Base-by-base conservation (phyloP, 1,284 basidiomycete species). In the Ceratobasidium sp. region DNA sequence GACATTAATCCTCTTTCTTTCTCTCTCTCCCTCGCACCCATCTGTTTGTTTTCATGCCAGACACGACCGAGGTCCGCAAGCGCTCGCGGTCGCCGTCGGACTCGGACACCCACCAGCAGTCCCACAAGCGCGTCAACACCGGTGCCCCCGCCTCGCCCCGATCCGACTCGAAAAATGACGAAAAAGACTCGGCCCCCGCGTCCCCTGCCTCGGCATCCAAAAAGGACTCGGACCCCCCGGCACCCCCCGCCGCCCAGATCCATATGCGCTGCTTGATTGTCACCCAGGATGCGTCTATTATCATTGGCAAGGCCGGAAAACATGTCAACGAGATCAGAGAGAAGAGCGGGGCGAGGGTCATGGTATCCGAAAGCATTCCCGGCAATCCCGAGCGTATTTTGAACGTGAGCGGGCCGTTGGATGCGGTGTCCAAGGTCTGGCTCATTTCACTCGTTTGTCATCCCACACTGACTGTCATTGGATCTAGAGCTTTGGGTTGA, bases 241-340 rank as follows among this genome's bases (percentile, higher is more conserved):
- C 79, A 30, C 75, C 77, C 14, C 72, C 75, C 83, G 79, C 71
- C 49, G 54, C 71, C 16, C 78, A 79, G 66, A 96, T 96, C 72
- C 90, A 94, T 73, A 94, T 96, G 91, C 87, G 93, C 60, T 94
- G 91, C 79, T 82, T 99, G 76, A 99, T 99, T 76, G 95, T 99
- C 74, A 99, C 97, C 9, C 95, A 98, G 80, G 97, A 99, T 78
- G 97, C 97, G 16, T 96, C 93, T 69, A 95, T 99, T 79, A 99
- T 99, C 81, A 99, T 99, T 76, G 97, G 97, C 46, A 95, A 95
- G 79, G 91, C 83, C 57, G 97, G 97, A 72, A 87, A 91, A 66
- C 96, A 99, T 79, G 95, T 99, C 76, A 98, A 98, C 77, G 96
- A 99, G 80, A 99, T 99, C 74, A 84, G 97, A 70, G 95, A 98